Evolutionary conservation across 495 filamentous ascomycete genomes (phyloP).

Genomic region (Pseudevernia furfuracea): DNA sequence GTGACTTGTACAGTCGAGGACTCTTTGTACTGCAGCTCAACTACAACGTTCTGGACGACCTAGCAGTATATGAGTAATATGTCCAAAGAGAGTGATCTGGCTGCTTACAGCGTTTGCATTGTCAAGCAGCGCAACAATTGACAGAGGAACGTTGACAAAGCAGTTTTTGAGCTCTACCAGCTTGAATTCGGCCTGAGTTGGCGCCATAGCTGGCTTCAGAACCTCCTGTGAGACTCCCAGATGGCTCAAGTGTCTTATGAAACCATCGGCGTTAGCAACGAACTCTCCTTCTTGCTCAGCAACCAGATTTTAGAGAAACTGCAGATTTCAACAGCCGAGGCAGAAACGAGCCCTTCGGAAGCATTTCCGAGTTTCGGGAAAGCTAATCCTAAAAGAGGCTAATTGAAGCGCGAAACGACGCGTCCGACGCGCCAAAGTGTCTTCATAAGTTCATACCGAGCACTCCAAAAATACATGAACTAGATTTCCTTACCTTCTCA

Average conservation of each 20-base stretch:
- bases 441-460: background rate
- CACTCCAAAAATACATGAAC: background rate
- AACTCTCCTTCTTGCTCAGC: background rate
- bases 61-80: conserved; percentile 30
- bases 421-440: conserved; percentile 4
- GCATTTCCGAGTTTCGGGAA: background rate
- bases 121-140: conserved; percentile 70
- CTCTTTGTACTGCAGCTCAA: conserved; percentile 69
- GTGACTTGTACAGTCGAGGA: conserved; percentile 31
- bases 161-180: conserved; percentile 84
- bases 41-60: conserved; percentile 90
- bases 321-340: conserved; percentile 3
- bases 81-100: background rate
- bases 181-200: conserved; percentile 66
- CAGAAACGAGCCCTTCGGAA: background rate
- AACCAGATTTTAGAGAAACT: background rate
- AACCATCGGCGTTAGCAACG: background rate
- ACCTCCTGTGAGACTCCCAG: background rate
- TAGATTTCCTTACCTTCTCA: background rate
- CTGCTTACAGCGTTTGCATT: conserved; percentile 75
- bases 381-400: background rate
- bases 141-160: conserved; percentile 85
- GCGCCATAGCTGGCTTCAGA: conserved; percentile 40
- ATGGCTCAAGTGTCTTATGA: background rate
- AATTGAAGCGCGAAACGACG: conserved; percentile 5